Percentiles rank a stretch among this genome's conserved stretches.
phyloP scores from a whole-genome alignment of 495 filamentous ascomycete species.

The Copromyces sp. region DNA sequence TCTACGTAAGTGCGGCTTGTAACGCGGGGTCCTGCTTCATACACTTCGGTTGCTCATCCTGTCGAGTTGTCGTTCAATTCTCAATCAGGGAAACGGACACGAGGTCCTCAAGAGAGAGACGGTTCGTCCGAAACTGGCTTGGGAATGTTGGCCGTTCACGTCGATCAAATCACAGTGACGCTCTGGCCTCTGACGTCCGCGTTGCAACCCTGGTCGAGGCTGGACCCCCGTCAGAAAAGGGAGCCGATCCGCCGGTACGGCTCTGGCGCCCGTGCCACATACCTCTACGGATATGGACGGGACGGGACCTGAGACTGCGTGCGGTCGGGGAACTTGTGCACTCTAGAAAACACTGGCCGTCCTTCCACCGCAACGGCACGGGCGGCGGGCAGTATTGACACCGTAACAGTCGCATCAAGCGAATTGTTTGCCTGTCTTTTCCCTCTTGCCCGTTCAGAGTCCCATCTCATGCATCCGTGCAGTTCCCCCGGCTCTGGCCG shows the following conservation, averaged over 20 bases:
- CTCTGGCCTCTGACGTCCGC: neutral
- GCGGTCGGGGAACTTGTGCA: neutral
- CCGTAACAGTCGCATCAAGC: neutral
- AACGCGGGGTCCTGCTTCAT: neutral
- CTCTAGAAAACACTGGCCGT: neutral
- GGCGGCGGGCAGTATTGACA: neutral
- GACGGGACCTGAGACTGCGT: neutral
- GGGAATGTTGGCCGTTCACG: neutral
- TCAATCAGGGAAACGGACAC: neutral
- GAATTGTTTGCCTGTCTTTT: neutral
- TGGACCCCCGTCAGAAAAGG: neutral
- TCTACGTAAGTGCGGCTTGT: neutral
- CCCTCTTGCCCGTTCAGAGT: neutral
- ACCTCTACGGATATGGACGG: neutral
- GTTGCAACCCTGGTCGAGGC: neutral
- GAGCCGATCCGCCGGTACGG: constrained; percentile 8
- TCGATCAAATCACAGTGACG: constrained; percentile 8
- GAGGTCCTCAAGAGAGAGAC: neutral
- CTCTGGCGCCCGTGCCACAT: constrained; percentile 8
- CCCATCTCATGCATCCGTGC: neutral
- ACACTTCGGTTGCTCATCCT: neutral
- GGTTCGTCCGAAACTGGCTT: neutral
- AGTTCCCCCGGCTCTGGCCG: neutral
- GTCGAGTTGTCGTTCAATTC: neutral
- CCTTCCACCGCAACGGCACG: neutral